A percentile compares a stretch with the other conserved stretches of the same genome.
These are phyloP conservation scores for Collybia mongolica DNA, from an alignment of 768 basidiomycete species.

Conservation along the genomic window DNA sequence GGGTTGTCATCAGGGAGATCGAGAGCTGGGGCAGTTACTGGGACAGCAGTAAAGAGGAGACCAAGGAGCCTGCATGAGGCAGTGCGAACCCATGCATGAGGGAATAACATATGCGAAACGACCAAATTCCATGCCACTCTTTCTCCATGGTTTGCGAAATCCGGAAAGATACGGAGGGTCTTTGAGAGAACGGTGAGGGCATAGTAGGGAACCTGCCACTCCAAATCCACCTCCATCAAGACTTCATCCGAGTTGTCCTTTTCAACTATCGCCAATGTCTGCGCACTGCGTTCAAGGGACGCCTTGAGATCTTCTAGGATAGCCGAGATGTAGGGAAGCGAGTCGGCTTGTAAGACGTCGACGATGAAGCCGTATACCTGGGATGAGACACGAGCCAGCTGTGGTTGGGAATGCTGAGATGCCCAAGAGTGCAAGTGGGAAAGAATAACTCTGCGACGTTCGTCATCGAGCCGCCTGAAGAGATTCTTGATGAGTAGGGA, in stretches of 20 bases:
- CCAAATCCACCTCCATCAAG: conserved; percentile 54
- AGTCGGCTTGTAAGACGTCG: conserved; percentile 57
- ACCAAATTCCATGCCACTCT: conserved; percentile 64
- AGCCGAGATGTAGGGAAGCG: conserved; percentile 38
- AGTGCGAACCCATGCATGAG: conserved; percentile 92
- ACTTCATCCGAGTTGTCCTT: conserved; percentile 36
- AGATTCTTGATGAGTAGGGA: conserved; percentile 79
- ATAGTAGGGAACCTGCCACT: conserved; percentile 87
- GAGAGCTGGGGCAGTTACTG: conserved; percentile 34
- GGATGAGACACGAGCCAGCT: conserved; percentile 69
- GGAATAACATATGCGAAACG: conserved; percentile 71
- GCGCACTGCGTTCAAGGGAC: conserved; percentile 43
- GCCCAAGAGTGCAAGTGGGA: conserved; percentile 83
- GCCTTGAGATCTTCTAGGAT: conserved; percentile 59
- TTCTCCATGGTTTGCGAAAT: conserved; percentile 40
- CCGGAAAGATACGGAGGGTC: conserved; percentile 55
- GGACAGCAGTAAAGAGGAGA: conserved; percentile 56
- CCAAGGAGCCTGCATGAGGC: conserved; percentile 79
- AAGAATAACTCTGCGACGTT: conserved; percentile 53
- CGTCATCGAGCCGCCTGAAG: conserved; percentile 64
- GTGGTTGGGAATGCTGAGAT: conserved; percentile 52
- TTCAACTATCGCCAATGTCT: conserved; percentile 37
- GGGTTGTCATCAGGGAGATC: conserved; percentile 38
- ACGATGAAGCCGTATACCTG: conserved; percentile 84
- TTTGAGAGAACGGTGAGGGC: conserved; percentile 67